Percentiles rank a stretch among this genome's conserved stretches.
phyloP scores from a whole-genome alignment of 2,329 filamentous ascomycete genomes.

The Epichloe hybrida region DNA sequence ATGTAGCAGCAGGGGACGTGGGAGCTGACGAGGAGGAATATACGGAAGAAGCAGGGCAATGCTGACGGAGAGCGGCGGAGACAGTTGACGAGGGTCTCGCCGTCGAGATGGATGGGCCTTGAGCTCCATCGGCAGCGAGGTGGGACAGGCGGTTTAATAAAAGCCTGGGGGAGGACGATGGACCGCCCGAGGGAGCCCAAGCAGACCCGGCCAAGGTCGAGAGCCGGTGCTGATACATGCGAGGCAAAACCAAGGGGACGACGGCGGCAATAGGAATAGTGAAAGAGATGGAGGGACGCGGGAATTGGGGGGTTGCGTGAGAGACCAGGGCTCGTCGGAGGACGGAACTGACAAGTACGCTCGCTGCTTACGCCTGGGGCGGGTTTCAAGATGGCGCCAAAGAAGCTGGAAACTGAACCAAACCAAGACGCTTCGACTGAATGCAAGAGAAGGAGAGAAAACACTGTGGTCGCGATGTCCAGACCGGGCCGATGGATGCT shows the following conservation, averaged over 20 bases:
- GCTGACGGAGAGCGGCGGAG: constrained; percentile 1
- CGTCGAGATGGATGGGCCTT: constrained; percentile 2
- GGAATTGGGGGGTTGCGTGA: neutral
- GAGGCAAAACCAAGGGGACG: constrained; percentile 6
- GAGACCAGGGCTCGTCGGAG: neutral
- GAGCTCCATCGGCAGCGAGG: constrained; percentile 1
- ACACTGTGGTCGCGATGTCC: neutral
- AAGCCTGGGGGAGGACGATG: constrained; percentile 6
- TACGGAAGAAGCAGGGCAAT: constrained; percentile 2
- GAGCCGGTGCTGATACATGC: constrained; percentile 10
- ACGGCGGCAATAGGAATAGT: neutral
- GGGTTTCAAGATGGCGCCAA: neutral
- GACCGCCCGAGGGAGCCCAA: constrained; percentile 5
- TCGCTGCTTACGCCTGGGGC: neutral
- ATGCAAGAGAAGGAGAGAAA: neutral
- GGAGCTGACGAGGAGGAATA: constrained; percentile 1
- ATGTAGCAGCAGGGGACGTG: neutral
- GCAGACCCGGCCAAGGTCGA: constrained; percentile 7
- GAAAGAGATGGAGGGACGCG: neutral
- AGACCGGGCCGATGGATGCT: neutral
- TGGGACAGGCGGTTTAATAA: constrained; percentile 8
- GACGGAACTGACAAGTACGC: no score
- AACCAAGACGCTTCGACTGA: neutral
- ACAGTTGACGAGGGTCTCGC: constrained; percentile 2
- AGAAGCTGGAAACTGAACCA: constrained; percentile 1